phyloP scores from a whole-genome alignment of 768 basidiomycete species.

The Hericium rajendrae region DNA sequence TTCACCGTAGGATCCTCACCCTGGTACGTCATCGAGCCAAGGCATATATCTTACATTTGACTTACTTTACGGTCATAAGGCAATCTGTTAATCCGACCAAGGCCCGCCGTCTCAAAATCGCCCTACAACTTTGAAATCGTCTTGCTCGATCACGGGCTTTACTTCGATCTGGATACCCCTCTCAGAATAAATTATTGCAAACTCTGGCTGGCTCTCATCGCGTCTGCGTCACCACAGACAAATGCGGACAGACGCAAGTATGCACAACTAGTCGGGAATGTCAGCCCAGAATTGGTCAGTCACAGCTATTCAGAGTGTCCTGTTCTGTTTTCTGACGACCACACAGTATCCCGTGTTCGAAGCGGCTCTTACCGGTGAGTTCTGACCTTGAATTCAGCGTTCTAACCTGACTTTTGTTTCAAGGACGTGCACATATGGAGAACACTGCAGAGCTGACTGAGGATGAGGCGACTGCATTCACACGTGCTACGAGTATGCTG shows the following conservation, averaged over 20 bases:
- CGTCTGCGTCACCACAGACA: constrained; percentile 53
- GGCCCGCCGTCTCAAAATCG: constrained; percentile 49
- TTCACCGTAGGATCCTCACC: constrained; percentile 68
- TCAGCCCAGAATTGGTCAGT: constrained; percentile 74
- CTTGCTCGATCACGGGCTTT: constrained; percentile 87
- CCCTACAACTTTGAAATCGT: constrained; percentile 96
- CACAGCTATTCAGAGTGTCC: neutral
- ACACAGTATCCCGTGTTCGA: constrained; percentile 86
- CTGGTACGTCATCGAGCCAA: constrained; percentile 34
- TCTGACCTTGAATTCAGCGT: neutral
- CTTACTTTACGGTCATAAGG: constrained; percentile 31
- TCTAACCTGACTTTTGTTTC: constrained; percentile 1
- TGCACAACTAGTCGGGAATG: constrained; percentile 85
- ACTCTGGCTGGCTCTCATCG: constrained; percentile 87
- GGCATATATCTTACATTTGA: neutral
- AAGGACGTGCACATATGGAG: constrained; percentile 60
- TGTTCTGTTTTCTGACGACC: neutral
- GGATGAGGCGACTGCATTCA: constrained; percentile 25
- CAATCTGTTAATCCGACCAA: constrained; percentile 83
- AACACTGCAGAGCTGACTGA: constrained; percentile 32
- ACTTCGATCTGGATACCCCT: constrained; percentile 80
- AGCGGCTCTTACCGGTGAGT: constrained; percentile 77
- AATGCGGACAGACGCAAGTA: constrained; percentile 71
- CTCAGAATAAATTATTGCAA: constrained; percentile 78
- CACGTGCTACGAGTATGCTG: constrained; percentile 67